Base-by-base conservation (phyloP, 2,329 filamentous ascomycete genomes). In the Huntiella abstrusa region DNA sequence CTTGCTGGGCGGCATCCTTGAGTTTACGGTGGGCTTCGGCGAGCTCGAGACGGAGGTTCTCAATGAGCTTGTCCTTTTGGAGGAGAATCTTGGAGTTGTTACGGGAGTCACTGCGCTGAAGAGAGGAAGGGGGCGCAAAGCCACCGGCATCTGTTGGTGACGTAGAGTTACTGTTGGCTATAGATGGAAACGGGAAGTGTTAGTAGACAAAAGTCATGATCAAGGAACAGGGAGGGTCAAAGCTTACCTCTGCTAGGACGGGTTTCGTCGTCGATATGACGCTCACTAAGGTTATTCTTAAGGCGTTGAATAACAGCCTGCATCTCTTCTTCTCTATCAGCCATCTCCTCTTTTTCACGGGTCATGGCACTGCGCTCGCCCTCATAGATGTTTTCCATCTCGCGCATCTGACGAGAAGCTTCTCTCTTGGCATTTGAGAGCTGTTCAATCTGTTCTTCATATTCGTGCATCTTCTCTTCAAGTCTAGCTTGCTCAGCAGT, bases 1-100 rank as follows among this genome's bases (percentile, higher is more conserved):
- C 88, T 61, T 83, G 77, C 60, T 95, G 94, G 63, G 96, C 87
- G 46, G 91, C 78, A 61, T 96, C 88, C 22, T 94, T 81, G 19
- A 95, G 70, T 62, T 94, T 95, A 64, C 95, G 92, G 61, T 96
- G 87, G 16, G 84, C 80, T 61, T 96, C 91, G 38, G 91, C 88
- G 42, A 98, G 72, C 60, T 98, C 91, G 19, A 96, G 73, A 48
- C 88, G 76, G 51, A 98, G 69, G 8, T 82, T 85, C 60, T 96
- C 88, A 55, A 98, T 96, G 49, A 95, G 69, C 64, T 92, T 91
- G 63, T 98, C 91, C 61, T 96, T 98, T 60, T 96, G 87, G 54
- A 92, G 71, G 43, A 96, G 73, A 45, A 94, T 69, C 61, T 88
- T 92, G 11, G 86, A 92, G 62, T 82, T 88, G 60, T 83, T 92